These are phyloP conservation scores for Amylocarpus encephaloides DNA, from an alignment of 2,329 filamentous ascomycete species.

Conservation along the genomic window DNA sequence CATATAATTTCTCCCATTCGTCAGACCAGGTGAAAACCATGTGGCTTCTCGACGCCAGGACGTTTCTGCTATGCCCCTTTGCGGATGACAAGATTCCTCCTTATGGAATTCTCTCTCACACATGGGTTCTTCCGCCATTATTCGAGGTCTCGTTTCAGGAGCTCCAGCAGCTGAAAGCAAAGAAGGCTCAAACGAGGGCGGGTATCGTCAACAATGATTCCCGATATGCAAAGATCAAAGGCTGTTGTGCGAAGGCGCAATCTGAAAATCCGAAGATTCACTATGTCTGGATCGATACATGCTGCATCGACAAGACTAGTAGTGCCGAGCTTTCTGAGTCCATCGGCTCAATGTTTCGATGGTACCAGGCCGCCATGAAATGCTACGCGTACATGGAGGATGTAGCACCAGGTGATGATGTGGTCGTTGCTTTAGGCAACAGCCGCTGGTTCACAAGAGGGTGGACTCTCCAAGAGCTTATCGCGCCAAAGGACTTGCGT, in stretches of 20 bases:
- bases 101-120: conserved; percentile 11
- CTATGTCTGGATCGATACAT: conserved; percentile 10
- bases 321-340: neutral
- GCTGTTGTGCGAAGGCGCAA: conserved; percentile 7
- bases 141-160: conserved; percentile 2
- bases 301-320: neutral
- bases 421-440: neutral
- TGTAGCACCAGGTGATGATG: neutral
- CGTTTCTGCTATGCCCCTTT: too few relatives aligned
- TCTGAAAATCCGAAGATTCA: conserved; percentile 1
- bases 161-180: neutral
- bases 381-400: conserved; percentile 1
- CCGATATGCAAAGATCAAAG: conserved; percentile 8
- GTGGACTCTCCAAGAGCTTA: conserved; percentile 12
- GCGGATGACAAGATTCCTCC: too few relatives aligned
- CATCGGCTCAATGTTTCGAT: conserved; percentile 2
- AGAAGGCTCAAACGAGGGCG: too few relatives aligned
- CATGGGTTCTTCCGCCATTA: conserved; percentile 3
- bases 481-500: conserved; percentile 11
- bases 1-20: too few relatives aligned
- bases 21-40: too few relatives aligned
- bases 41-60: too few relatives aligned
- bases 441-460: conserved; percentile 4
- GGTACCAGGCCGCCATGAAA: neutral
- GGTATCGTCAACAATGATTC: conserved; percentile 2